Base-by-base conservation (phyloP, 495 filamentous ascomycete genomes). In the Annulohypoxylon stygium region DNA sequence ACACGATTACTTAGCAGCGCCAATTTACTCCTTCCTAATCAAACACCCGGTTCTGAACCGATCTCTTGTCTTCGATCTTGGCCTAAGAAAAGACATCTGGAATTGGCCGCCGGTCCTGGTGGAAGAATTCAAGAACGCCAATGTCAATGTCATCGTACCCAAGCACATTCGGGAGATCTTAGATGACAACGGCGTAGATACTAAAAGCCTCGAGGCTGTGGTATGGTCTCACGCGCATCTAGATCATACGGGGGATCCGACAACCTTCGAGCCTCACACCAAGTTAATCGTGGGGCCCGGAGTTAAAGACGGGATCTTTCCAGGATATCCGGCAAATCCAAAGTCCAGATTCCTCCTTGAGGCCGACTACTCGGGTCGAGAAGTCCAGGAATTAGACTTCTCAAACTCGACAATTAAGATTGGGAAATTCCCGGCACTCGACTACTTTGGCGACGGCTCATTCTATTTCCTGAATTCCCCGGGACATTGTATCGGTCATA, bases 161-260 rank as follows among this genome's bases (percentile, higher is more conserved):
- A 85, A 86, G 61, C 78, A 85, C 41, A 83, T 90, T 0, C 75
- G 73, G 12, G 86, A 89, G 16, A 83, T 88, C 39, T 73, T 90
- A 0, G 63, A 81, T 4, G 83, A 84, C 12, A 69, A 84, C 51
- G 85, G 82, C 6, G 73, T 88, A 9, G 77, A 86, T 23, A 74
- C 81, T 0, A 74, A 73, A 10, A 76, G 75, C 23, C 86, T 93
- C 51, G 84, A 89, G n/a, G 86, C 81, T 11, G 81, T 91, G 37
- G 82, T 91, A 51, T 89, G 86, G 85, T 87, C 85, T 33, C 88
- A 90, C 67, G 77, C 78, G 59, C 90, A 92, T 74, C 87, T 87
- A 68, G 90, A 91, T 71, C 90, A 92, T 73, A 81, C 81, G 8
- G 90, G 89, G 10, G 84, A 91, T 59, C 81, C 84, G 2, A 79